These are phyloP conservation scores for Pontederia crassipes DNA, from an alignment of 176 grass and related monocot genomes.

Conservation along the genomic window DNA sequence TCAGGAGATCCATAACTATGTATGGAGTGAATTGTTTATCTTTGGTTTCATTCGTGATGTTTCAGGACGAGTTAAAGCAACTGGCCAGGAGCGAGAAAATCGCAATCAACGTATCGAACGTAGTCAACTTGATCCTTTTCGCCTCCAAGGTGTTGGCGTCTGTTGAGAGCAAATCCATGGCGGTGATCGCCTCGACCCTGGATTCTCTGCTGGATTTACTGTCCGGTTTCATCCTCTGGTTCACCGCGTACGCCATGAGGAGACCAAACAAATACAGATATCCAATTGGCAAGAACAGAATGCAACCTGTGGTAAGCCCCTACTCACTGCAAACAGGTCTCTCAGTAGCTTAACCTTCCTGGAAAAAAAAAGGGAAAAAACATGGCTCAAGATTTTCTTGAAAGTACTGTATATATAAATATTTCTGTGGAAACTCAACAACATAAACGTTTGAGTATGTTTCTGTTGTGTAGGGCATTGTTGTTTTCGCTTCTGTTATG, in stretches of 20 bases:
- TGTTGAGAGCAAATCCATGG: slow-evolving; percentile 49
- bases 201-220: slow-evolving; percentile 86
- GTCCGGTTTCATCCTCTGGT: slow-evolving; percentile 91
- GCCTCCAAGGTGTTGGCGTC: slow-evolving; percentile 65
- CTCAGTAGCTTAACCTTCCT: neutral
- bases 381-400: too few species aligned
- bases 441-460: neutral
- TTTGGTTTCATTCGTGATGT: neutral
- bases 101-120: slow-evolving; percentile 70
- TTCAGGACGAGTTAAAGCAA: slow-evolving; percentile 58
- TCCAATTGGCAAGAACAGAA: slow-evolving; percentile 87
- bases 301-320: slow-evolving; percentile 83
- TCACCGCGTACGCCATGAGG: slow-evolving; percentile 69
- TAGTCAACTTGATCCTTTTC: slow-evolving; percentile 74
- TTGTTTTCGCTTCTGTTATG: slow-evolving; percentile 93
- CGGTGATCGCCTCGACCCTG: slow-evolving; percentile 80
- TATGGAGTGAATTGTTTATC: too few species aligned
- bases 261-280: slow-evolving; percentile 82
- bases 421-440: too few species aligned
- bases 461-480: slow-evolving; percentile 45
- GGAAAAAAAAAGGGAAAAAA: too few species aligned
- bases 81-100: slow-evolving; percentile 48
- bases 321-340: neutral
- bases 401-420: too few species aligned
- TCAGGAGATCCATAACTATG: too few species aligned